Evolutionary conservation across 2,329 filamentous ascomycete species (phyloP).

Genomic region (Daldinia sp.): DNA sequence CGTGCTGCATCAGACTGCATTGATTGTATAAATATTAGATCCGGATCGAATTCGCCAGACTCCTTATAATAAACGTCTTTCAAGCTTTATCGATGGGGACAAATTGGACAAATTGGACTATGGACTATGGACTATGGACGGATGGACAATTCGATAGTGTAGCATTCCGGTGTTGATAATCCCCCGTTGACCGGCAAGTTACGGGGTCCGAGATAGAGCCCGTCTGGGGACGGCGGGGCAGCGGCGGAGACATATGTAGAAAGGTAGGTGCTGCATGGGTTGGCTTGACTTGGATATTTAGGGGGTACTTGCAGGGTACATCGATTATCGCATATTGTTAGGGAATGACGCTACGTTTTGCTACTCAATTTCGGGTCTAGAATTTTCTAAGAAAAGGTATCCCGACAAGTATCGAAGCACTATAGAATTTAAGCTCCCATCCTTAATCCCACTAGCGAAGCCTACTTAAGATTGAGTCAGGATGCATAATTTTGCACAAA

Average conservation of each 20-base stretch:
- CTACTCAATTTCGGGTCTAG: neutral
- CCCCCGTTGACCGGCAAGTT: constrained; percentile 14
- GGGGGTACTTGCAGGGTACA: neutral
- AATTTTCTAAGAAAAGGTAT: neutral
- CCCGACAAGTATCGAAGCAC: neutral
- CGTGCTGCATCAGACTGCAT: no score
- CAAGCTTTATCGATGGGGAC: neutral
- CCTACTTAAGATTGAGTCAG: constrained; percentile 16
- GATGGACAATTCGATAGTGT: neutral
- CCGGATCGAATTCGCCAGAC: no score
- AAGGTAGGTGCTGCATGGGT: neutral
- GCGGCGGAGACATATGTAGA: neutral
- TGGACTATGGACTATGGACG: neutral
- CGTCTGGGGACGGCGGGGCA: constrained; percentile 17
- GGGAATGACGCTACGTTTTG: neutral
- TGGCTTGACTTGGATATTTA: neutral
- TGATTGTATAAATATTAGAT: no score
- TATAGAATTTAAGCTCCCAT: neutral
- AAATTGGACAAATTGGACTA: no score
- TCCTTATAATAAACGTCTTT: neutral
- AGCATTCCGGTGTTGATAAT: constrained; percentile 24
- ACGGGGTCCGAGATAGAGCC: constrained; percentile 26
- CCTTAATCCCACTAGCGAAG: constrained; percentile 13
- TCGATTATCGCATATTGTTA: no score
- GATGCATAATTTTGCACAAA: constrained; percentile 11